These are phyloP conservation scores for Tetragonia tetragonoides DNA, from an alignment of 148 eudicot genomes.

Conservation along the genomic window DNA sequence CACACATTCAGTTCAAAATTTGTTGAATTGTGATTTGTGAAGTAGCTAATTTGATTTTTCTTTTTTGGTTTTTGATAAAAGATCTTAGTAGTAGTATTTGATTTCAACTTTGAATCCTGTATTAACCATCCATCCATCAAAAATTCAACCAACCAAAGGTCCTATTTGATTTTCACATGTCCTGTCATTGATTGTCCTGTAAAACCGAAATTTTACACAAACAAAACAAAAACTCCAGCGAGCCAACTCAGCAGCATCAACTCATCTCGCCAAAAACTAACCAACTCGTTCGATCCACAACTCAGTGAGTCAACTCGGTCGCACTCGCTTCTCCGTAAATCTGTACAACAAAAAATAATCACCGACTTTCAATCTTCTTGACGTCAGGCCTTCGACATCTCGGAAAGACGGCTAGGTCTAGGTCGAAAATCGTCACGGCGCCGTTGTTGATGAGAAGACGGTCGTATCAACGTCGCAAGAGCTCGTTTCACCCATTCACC, in stretches of 20 bases:
- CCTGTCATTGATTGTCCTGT: not conserved
- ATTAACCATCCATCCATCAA: constrained; percentile 11
- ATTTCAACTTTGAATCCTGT: not conserved
- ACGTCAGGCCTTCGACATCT: constrained; percentile 40
- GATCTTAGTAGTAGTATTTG: not conserved
- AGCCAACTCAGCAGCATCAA: constrained; percentile 19
- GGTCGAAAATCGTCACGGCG: constrained; percentile 42
- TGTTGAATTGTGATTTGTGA: not conserved
- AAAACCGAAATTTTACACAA: constrained; percentile 7
- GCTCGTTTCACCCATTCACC: constrained; percentile 62
- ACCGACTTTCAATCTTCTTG: not conserved
- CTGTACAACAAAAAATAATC: constrained; percentile 23
- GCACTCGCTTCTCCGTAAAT: constrained; percentile 36
- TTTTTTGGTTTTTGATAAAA: not conserved
- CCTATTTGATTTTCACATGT: not conserved
- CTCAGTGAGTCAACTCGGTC: constrained; percentile 23
- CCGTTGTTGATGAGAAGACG: constrained; percentile 54
- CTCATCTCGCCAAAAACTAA: constrained; percentile 17
- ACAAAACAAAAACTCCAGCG: constrained; percentile 28
- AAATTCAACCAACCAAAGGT: constrained; percentile 7
- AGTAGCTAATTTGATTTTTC: not conserved
- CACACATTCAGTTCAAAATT: not conserved
- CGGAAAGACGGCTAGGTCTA: constrained; percentile 43
- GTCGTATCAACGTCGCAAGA: constrained; percentile 45
- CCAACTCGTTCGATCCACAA: not conserved